Evolutionary conservation across 331 rosid genomes (phyloP), one percentile per base, ranked within the genome.

Genomic region (Phaseolus coccineus): DNA sequence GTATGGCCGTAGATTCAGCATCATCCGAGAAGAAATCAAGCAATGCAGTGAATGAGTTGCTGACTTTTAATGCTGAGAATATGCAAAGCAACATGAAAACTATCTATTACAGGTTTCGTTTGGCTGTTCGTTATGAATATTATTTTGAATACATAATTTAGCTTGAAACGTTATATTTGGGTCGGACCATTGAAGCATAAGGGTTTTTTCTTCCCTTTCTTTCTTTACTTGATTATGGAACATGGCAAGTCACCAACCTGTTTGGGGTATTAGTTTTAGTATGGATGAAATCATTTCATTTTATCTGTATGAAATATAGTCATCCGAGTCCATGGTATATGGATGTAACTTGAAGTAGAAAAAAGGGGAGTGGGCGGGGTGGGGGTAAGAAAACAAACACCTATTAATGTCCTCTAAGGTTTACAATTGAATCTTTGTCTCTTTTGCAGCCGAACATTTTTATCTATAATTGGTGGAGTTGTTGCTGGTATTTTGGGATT

Each of bases 401-500:
- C 37, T 47, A 33, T 74, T 57, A 28, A 30, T 15, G 19, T 77
- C 51, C 48, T 46, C 10, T 37, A 24, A 68, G 62, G 57, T 72
- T 78, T 65, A 62, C 15, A 47, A 30, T 56, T 37, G 33, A 73
- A 39, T 12, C 25, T 51, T 56, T 33, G 69, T 71, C 25, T 25
- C n/a, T 61, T 59, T 37, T 83, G 94, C 92, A 94, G 98, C 86
- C 97, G 98, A 61, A 94, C 98, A 58, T 94, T 94, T 80, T 84
- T 94, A 94, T 91, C 97, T 70, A 92, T 92, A 77, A 88, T 94
- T 55, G 90, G 97, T 4, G 98, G 98, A 16, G 93, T 92, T 79
- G 87, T 92, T 88, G 98, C 97, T 84, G 98, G 98, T 84, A 90
- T 92, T 77, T 80, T 90, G 87, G 98, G 98, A 53, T 85, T 91